Base-by-base conservation (phyloP, 768 basidiomycete genomes). In the Russula compacta region DNA sequence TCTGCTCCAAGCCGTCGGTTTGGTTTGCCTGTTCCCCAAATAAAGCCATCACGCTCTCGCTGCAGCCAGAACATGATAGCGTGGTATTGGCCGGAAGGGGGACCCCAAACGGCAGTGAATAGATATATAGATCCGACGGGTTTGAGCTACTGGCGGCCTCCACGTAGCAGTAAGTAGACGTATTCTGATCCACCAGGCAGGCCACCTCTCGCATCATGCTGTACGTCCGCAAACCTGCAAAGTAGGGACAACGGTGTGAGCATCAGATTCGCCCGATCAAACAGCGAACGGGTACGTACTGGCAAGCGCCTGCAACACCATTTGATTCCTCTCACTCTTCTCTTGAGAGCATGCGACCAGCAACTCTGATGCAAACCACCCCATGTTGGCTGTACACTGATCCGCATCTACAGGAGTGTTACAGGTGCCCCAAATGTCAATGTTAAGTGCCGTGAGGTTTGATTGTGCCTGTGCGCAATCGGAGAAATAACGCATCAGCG, bases 341-440 rank as follows among this genome's bases (percentile, higher is more conserved):
- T 93, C 92, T 17, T 70, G 64, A 29, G 73, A 71, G 67, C 91
- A 93, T 1, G 76, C 72, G 1, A 69, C 67, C 64, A 78, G 71
- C 15, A 91, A 70, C 36, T 72, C 65, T 0, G 71, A 68, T 2
- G 81, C 79, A 69, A 86, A 88, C 77, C 80, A 82, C 6, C 67
- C 76, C 84, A 94, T 89, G 64, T 86, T 87, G 33, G 73, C 64
- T n/a, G 72, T 66, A 66, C 91, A 94, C 61, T 84, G 78, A 24
- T 72, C 75, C 14, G 73, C 69, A 2, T 70, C 68, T 1, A 72
- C 67, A 15, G 69, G 72, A 6, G 88, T 87, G 66, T 90, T 85
- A 71, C 92, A 94, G 0, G 86, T 89, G 2, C 87, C 88, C 85
- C 88, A 89, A 7, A 92, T 68, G 53, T 90, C 75, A 9, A 75